Conservation (phyloP, 352 stramenopile species). For the Globisporangium barbulae region DNA sequence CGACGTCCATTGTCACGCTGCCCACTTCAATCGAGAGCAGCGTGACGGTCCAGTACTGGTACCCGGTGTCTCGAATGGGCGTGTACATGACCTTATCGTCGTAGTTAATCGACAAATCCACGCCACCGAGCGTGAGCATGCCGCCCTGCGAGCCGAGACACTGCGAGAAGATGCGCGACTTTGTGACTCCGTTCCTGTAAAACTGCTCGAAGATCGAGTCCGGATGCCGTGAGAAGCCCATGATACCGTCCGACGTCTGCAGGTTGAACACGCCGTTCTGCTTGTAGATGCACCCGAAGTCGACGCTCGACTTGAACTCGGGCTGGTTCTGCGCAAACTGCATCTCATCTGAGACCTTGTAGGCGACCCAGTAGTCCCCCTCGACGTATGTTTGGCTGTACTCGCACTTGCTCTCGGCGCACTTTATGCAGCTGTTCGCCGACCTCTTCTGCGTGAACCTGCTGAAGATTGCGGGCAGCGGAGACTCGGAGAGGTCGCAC, state of each 20-base stretch:
- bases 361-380: slow-evolving; percentile 90
- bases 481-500: slow-evolving; percentile 35
- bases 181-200: slow-evolving; percentile 74
- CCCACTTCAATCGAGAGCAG: slow-evolving; percentile 54
- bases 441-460: slow-evolving; percentile 26
- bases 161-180: slow-evolving; percentile 89
- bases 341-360: slow-evolving; percentile 82
- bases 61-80: slow-evolving; percentile 63
- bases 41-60: slow-evolving; percentile 79
- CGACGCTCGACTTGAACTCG: slow-evolving; percentile 46
- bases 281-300: slow-evolving; percentile 94
- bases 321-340: slow-evolving; percentile 25
- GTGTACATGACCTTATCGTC: slow-evolving; percentile 85
- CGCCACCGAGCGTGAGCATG: slow-evolving; percentile 90
- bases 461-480: slow-evolving; percentile 1
- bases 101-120: slow-evolving; percentile 64
- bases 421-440: slow-evolving; percentile 24
- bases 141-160: slow-evolving; percentile 90
- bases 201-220: slow-evolving; percentile 92
- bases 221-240: slow-evolving; percentile 92
- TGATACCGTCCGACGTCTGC: slow-evolving; percentile 95
- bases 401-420: slow-evolving; percentile 64
- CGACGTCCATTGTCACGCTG: slow-evolving; percentile 26
- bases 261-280: slow-evolving; percentile 90
- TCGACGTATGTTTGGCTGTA: slow-evolving; percentile 94